Evolutionary conservation across 257 asterid species (phyloP).

Genomic region (Solanum peruvianum): DNA sequence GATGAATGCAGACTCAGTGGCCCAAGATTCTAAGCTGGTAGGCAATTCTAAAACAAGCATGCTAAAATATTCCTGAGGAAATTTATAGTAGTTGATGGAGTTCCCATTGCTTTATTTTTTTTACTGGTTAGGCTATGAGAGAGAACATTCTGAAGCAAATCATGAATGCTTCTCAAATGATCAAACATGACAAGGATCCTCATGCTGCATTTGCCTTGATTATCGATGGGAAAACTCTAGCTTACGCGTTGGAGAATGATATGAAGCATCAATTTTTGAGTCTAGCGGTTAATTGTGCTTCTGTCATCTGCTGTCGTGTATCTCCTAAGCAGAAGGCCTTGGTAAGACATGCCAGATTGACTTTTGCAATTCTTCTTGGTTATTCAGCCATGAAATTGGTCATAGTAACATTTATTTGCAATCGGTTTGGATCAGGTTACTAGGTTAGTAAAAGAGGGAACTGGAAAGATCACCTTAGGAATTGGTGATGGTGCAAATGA

Average conservation of each 20-base stretch:
- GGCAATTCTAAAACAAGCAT: background rate
- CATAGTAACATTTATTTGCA: background rate
- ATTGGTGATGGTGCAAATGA: conserved; percentile 99
- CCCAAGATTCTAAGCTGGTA: conserved; percentile 59
- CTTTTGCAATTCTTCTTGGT: background rate
- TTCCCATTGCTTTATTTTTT: background rate
- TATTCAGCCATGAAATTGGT: background rate
- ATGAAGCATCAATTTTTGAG: conserved; percentile 66
- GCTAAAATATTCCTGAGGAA: background rate
- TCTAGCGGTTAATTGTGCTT: conserved; percentile 85
- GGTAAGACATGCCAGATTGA: conserved; percentile 26
- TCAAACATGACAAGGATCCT: conserved; percentile 77
- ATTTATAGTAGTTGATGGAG: background rate
- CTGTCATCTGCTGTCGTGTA: conserved; percentile 98
- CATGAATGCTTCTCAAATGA: conserved; percentile 64
- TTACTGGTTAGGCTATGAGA: conserved; percentile 37
- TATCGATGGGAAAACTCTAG: conserved; percentile 81
- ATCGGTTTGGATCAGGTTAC: conserved; percentile 51
- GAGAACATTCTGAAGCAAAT: conserved; percentile 72
- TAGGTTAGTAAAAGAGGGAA: conserved; percentile 91
- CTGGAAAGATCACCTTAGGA: conserved; percentile 89
- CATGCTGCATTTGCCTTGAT: conserved; percentile 95
- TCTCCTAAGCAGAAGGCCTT: conserved; percentile 97
- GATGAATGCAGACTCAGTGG: conserved; percentile 24
- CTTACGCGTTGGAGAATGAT: conserved; percentile 75